Evolutionary conservation across 345 rosid species (phyloP), one percentile per base, ranked within the genome.

Genomic region (Boechera retrofracta): DNA sequence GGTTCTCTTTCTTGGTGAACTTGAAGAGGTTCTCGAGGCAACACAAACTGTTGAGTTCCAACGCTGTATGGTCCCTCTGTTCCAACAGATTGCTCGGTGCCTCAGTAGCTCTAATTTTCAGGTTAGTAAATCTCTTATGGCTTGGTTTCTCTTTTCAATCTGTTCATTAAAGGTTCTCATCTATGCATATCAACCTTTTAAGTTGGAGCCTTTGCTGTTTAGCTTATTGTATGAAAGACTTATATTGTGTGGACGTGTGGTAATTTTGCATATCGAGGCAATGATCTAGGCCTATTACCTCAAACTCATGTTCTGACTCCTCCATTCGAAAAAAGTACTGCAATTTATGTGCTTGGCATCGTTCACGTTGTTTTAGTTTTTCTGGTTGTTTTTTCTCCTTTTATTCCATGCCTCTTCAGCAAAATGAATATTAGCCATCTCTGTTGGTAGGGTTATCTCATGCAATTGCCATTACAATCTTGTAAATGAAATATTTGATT

Each of bases 11-110:
- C 93, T 93, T 62, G 92, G 88, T 70, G 97, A 93, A 82, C 97
- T 93, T 58, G 98, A 91, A 82, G 98, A 93, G 83, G 97, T 93
- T 71, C 89, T 93, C 1, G 98, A 93, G 78, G 91, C 89, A 24
- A 89, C 98, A 11, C 95, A 93, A 65, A 82, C 89, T 68, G 87
- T 89, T 5, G 98, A 91, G 81, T 93, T 93, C 75, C 93, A 91
- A 65, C 87, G 92, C 9, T 91, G 92, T 69, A 83, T 91, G 93
- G 93, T 91, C 56, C 91, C 92, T 72, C 86, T 93, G 78, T 93
- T 89, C 80, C 86, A 89, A 84, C 95, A 83, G 86, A 85, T 91
- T 75, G 86, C 87, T 58, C 91, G 88, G 33, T 93, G 97, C 80
- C 90, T 93, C 47, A 93, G 84, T 49, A 93, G 98, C 84, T 84